A percentile compares a stretch with the other conserved stretches of the same genome.
These are phyloP conservation scores for Xylaria sp. DNA, from an alignment of 2,329 filamentous ascomycete species.

Conservation along the genomic window DNA sequence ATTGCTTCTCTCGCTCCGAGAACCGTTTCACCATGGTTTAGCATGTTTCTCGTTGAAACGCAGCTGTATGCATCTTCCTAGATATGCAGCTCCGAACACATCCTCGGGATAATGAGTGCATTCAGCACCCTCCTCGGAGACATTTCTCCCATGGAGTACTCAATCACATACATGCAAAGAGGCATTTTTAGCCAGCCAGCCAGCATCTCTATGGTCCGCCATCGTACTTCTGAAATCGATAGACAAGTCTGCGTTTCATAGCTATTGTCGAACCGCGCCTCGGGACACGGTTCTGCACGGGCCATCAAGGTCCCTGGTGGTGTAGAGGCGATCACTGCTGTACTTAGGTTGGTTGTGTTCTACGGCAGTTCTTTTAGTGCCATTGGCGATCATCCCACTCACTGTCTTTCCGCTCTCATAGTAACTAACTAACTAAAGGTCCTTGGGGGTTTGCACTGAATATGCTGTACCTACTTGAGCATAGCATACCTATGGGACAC, in stretches of 20 bases:
- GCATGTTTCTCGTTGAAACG: constrained; percentile 25
- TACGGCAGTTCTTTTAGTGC: constrained; percentile 29
- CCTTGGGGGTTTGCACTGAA: not conserved
- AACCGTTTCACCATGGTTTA: constrained; percentile 33
- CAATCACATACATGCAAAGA: not conserved
- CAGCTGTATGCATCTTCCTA: constrained; percentile 4
- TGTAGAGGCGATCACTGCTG: constrained; percentile 26
- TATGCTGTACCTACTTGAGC: not conserved
- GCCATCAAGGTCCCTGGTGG: not conserved
- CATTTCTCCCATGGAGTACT: not conserved
- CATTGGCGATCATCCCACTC: constrained; percentile 10
- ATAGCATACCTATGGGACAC: not conserved
- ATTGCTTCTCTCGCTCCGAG: constrained; percentile 12
- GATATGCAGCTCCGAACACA: constrained; percentile 13
- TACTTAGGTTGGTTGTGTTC: not conserved
- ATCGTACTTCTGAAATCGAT: not conserved
- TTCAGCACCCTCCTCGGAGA: constrained; percentile 11
- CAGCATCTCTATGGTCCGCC: not conserved
- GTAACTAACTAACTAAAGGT: too few species aligned
- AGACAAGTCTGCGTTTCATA: not conserved
- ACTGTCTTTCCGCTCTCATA: not conserved
- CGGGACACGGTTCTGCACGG: not conserved
- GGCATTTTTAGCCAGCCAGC: not conserved
- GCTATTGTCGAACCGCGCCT: not conserved
- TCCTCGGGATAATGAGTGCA: constrained; percentile 11